A percentile compares a stretch with the other conserved stretches of the same genome.
phyloP scores from a whole-genome alignment of 257 asterid species.

The Nemophila menziesii region DNA sequence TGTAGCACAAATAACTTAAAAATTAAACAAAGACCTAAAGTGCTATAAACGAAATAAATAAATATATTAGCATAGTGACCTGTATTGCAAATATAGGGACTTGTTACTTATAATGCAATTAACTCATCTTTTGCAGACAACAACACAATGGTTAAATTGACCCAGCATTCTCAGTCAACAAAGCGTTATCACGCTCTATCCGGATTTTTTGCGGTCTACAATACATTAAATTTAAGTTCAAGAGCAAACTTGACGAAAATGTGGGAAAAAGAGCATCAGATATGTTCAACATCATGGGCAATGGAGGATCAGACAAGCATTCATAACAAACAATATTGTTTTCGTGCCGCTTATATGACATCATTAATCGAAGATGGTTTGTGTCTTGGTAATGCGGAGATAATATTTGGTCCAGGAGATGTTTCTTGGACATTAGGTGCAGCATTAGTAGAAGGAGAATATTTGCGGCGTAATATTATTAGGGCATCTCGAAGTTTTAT shows the following conservation, averaged over 20 bases:
- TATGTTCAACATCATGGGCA: slow-evolving; percentile 36
- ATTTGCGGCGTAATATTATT: slow-evolving; percentile 28
- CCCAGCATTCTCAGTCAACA: slow-evolving; percentile 21
- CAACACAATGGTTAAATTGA: slow-evolving; percentile 28
- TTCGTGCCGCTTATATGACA: slow-evolving; percentile 48
- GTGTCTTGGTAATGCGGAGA: slow-evolving; percentile 46
- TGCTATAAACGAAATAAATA: too few species aligned
- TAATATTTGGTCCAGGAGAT: slow-evolving; percentile 66
- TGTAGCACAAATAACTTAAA: too few species aligned
- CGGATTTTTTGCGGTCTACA: slow-evolving; percentile 54
- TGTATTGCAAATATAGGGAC: too few species aligned
- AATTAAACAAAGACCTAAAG: too few species aligned
- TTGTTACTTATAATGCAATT: neutral
- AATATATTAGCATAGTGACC: too few species aligned
- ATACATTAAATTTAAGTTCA: slow-evolving; percentile 39
- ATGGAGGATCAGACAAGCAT: slow-evolving; percentile 21
- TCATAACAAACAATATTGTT: slow-evolving; percentile 33
- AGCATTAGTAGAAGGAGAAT: slow-evolving; percentile 58
- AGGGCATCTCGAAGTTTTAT: slow-evolving; percentile 12
- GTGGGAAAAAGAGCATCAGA: slow-evolving; percentile 37
- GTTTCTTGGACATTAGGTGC: slow-evolving; percentile 80
- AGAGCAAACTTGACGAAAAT: slow-evolving; percentile 37
- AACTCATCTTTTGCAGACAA: slow-evolving; percentile 36
- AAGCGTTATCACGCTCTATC: slow-evolving; percentile 59
- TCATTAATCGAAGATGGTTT: slow-evolving; percentile 54